Evolutionary conservation across 768 basidiomycete genomes (phyloP), one percentile per base, ranked within the genome.

Genomic region (Leccinum sublutescens): DNA sequence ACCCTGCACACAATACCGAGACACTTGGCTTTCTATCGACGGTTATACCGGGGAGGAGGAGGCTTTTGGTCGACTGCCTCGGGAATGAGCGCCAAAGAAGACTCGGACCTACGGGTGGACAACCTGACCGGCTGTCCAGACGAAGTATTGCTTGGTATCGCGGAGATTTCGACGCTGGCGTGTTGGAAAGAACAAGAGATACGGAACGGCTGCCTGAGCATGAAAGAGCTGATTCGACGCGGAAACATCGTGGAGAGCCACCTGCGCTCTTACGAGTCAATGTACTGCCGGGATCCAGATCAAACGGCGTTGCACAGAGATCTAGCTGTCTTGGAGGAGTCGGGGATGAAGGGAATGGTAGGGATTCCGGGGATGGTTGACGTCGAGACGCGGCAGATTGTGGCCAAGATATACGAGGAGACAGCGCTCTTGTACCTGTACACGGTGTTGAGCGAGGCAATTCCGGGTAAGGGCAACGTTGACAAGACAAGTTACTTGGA

Each of bases 81-180:
- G 27, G 65, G 66, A 47, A 55, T 63, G 59, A 61, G 66, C 56
- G 59, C 71, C 55, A 74, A 71, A 64, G 74, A 75, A 15, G 75
- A 79, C 51, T 75, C 75, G 54, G 77, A 82, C 55, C 73, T 85
- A 63, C 81, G 80, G 52, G 86, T 92, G 82, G 88, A 89, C 62
- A 72, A 75, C 50, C 73, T 92, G 60, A 86, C 83, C 23, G 91
- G 91, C 29, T 92, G 90, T 76, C 86, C 91, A 2, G 88, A 93
- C 66, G 88, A 88, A 65, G 87, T 84, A 9, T 73, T 93, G 69
- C 81, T 92, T 60, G 88, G 85, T 38, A 81, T 93, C 60, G 89
- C 85, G 23, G 89, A 93, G 68, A 80, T 83, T 21, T 85, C 87
- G n/a, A 78, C 80, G 7, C 80, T 93, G 31, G 83, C 87, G 5